Evolutionary conservation across 768 basidiomycete species (phyloP).

Genomic region (Sporobolomyces roseus): DNA sequence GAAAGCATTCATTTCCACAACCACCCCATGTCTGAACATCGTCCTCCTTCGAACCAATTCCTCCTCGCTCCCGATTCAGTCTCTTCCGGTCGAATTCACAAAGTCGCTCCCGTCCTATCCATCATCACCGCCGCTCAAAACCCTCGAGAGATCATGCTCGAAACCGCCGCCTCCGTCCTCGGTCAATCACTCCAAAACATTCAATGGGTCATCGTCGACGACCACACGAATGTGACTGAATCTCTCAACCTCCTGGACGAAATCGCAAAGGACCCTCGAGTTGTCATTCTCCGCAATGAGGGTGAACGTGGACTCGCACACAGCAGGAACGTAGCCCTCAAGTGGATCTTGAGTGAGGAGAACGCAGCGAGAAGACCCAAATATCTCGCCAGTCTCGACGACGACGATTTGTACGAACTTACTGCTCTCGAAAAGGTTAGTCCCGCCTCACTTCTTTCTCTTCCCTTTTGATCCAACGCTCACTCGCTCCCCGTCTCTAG

Average conservation of each 20-base stretch:
- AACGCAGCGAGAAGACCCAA: background rate
- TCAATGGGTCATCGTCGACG: slow-evolving; percentile 41
- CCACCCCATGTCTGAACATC: slow-evolving; percentile 28
- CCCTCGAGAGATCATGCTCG: slow-evolving; percentile 31
- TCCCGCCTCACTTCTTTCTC: too few relatives aligned
- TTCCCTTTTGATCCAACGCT: background rate
- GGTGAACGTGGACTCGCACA: slow-evolving; percentile 4
- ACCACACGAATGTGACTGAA: slow-evolving; percentile 22
- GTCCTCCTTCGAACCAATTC: slow-evolving; percentile 36
- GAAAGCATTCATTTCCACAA: slow-evolving; percentile 37
- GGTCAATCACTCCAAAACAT: slow-evolving; percentile 32
- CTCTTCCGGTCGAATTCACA: background rate
- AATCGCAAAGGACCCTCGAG: slow-evolving; percentile 22
- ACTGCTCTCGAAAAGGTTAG: slow-evolving; percentile 39
- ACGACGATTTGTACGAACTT: slow-evolving; percentile 36
- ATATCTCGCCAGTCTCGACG: slow-evolving; percentile 25
- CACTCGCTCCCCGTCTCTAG: background rate
- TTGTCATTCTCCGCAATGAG: slow-evolving; percentile 17
- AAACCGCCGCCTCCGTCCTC: slow-evolving; percentile 25
- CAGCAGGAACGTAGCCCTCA: slow-evolving; percentile 19
- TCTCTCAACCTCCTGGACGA: background rate
- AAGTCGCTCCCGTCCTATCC: slow-evolving; percentile 26
- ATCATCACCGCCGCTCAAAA: slow-evolving; percentile 40
- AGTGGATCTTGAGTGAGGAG: slow-evolving; percentile 19
- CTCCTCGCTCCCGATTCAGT: slow-evolving; percentile 30